A percentile compares a stretch with the other conserved stretches of the same genome.
Conservation (phyloP, 345 rosid species). For the Atalantia buxifolia region DNA sequence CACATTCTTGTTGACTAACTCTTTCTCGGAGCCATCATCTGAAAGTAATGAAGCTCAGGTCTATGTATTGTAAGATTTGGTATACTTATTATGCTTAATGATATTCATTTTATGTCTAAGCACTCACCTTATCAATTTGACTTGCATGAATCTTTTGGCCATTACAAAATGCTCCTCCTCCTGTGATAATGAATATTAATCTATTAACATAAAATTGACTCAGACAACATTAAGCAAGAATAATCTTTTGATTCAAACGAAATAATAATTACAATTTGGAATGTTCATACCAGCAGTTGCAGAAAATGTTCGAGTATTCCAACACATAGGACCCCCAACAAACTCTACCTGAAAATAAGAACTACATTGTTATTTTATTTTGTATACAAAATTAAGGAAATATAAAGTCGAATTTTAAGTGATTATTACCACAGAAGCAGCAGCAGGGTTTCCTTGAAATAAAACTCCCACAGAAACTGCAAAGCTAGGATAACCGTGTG, state of each 20-base stretch:
- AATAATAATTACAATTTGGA: neutral
- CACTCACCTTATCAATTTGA: conserved; percentile 65
- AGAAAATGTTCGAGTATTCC: conserved; percentile 84
- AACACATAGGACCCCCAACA: conserved; percentile 95
- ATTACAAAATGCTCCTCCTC: conserved; percentile 96
- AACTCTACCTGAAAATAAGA: conserved; percentile 69
- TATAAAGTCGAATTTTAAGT: neutral
- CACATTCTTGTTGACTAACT: neutral
- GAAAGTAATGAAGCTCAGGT: neutral
- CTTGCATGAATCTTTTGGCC: conserved; percentile 76
- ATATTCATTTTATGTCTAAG: neutral
- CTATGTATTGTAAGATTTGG: neutral
- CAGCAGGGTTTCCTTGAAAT: conserved; percentile 75
- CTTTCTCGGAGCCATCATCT: neutral
- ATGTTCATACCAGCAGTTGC: conserved; percentile 72
- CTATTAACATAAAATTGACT: conserved; percentile 1
- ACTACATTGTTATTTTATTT: conserved; percentile 6
- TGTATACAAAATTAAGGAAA: conserved; percentile 5
- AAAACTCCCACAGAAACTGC: conserved; percentile 95
- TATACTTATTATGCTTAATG: neutral
- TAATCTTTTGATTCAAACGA: neutral
- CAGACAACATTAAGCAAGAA: neutral
- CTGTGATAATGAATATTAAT: conserved; percentile 33
- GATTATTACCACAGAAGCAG: conserved; percentile 85
- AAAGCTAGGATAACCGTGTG: conserved; percentile 96